A percentile compares a stretch with the other conserved stretches of the same genome.
Evolutionary conservation across 208 protist genomes (phyloP).

Genomic region (Trypanosoma melophagium): DNA sequence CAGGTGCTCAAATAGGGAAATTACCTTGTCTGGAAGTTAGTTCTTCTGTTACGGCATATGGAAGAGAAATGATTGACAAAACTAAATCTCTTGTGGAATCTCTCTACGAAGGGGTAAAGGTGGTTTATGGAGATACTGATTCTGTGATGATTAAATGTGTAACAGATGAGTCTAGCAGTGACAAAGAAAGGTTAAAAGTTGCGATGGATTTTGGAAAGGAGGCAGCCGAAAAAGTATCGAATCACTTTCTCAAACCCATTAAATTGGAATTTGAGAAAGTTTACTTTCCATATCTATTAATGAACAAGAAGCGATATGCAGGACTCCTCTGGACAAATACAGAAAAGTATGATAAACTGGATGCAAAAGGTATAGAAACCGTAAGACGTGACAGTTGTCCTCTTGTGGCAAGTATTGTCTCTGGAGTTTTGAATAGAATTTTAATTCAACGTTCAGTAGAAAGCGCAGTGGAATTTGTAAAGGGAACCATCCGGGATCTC

Average conservation of each 20-base stretch:
- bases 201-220: constrained; percentile 83
- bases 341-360: constrained; percentile 98
- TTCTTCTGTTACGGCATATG: constrained; percentile 96
- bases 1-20: constrained; percentile 97
- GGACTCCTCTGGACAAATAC: constrained; percentile 98
- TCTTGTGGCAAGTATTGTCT: constrained; percentile 83
- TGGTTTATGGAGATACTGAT: constrained; percentile 99
- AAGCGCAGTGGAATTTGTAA: constrained; percentile 90
- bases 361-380: constrained; percentile 99
- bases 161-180: constrained; percentile 56
- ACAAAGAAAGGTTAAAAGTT: constrained; percentile 63
- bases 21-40: constrained; percentile 98
- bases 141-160: constrained; percentile 98
- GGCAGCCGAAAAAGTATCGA: constrained; percentile 92
- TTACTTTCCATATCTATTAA: constrained; percentile 99
- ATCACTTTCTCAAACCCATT: constrained; percentile 94
- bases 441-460: constrained; percentile 84
- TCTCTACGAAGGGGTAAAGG: constrained; percentile 96
- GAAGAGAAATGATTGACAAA: constrained; percentile 98
- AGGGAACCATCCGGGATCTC: constrained; percentile 84
- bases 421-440: constrained; percentile 84
- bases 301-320: constrained; percentile 99
- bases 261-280: constrained; percentile 99
- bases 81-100: constrained; percentile 94
- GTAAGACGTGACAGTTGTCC: constrained; percentile 99